Evolutionary conservation across 176 grass and related monocot genomes (phyloP), one percentile per base, ranked within the genome.

Genomic region (Ensete glaucum): DNA sequence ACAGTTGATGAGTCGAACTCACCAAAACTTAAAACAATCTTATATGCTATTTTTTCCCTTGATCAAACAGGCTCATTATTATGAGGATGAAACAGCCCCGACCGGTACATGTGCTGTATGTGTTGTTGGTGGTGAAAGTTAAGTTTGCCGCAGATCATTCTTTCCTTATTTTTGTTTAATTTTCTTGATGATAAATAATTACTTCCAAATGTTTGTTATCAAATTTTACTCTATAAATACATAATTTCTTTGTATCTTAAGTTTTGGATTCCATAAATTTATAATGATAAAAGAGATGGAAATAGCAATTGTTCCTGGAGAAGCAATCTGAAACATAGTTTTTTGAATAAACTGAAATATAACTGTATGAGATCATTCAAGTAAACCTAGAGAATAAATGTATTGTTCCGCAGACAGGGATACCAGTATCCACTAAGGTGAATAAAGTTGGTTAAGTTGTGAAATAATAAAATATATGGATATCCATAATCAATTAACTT

Each of bases 21-120:
- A 27, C 62, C 7, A 65, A 26, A 2, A 65, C 22, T 65, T 65
- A n/a, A 26, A 25, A 25, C 12, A 69, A 1, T 16, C 27, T 50
- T 50, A 48, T 68, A 51, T 72, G 64, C 71, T 73, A 58, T 91
- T 27, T 78, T 54, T 79, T 72, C 27, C 12, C 15, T 15, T 51
- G 72, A 11, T 29, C 66, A 20, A 48, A 79, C 72, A 99, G 96
- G 91, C 82, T 86, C 88, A 91, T 68, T 99, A 99, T 76, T 94
- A 89, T 14, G 91, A 99, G 80, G 84, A 90, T 81, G 88, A 94
- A 50, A 67, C 82, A 80, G 76, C 89, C 51, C 88, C 90, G 78
- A 99, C 91, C 0, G 95, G 95, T 74, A 94, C 95, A 69, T 99
- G 95, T 80, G 96, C 91, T 82, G 96, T 99, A 50, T 99, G 96